Conservation (phyloP, 331 rosid species). For the Rhamnella rubrinervis region DNA sequence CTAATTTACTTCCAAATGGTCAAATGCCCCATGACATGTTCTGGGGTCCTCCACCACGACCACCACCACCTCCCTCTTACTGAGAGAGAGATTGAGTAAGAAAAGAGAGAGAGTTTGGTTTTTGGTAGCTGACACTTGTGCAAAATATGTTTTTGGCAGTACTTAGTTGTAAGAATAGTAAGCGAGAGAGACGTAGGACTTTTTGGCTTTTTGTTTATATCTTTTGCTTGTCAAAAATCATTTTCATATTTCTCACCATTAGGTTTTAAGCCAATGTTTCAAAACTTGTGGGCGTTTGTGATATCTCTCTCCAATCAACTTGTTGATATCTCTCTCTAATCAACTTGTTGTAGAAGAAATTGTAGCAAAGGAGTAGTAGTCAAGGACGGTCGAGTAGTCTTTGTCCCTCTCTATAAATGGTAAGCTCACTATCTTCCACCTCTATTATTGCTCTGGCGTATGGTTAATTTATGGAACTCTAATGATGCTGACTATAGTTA, state of each 20-base stretch:
- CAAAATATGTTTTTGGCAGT: too few species aligned
- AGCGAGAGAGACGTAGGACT: constrained; percentile 27
- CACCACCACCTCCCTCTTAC: constrained; percentile 76
- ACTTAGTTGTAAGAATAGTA: constrained; percentile 32
- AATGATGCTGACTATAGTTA: neutral
- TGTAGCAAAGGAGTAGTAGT: too few species aligned
- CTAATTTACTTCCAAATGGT: constrained; percentile 63
- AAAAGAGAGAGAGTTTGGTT: neutral
- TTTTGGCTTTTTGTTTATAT: constrained; percentile 16
- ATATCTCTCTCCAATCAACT: constrained; percentile 14
- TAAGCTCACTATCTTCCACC: too few species aligned
- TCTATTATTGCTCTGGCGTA: too few species aligned
- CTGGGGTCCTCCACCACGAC: constrained; percentile 73
- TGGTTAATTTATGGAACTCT: too few species aligned
- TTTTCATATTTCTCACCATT: constrained; percentile 3
- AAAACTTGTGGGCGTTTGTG: constrained; percentile 22
- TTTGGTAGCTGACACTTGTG: too few species aligned
- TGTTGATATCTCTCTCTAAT: neutral
- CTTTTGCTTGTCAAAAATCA: constrained; percentile 27
- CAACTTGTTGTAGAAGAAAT: too few species aligned
- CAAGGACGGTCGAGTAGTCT: too few species aligned
- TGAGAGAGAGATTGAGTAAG: constrained; percentile 15
- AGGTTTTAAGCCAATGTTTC: constrained; percentile 16
- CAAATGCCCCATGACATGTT: constrained; percentile 71
- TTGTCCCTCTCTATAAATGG: too few species aligned